Base-by-base conservation (phyloP, 352 stramenopile genomes). In the Phytophthora constricta region DNA sequence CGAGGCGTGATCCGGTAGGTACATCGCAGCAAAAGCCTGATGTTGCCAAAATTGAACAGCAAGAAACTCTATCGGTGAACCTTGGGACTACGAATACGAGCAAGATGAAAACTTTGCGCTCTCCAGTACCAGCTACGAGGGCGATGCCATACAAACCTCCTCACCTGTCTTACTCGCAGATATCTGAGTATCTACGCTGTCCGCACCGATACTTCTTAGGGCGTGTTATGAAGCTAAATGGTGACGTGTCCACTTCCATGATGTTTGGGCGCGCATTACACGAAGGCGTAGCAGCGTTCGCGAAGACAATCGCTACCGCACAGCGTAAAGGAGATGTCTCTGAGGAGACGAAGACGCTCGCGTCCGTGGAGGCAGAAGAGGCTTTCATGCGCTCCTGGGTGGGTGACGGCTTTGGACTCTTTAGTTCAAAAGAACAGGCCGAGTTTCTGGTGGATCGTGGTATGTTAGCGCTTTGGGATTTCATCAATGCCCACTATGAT, bases 81-180 rank as follows among this genome's bases (percentile, higher is more conserved):
- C 3, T 14, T 39, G 43, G 48, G 43, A n/a, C 27, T 19, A 50
- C 34, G 10, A n/a, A n/a, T n/a, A n/a, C n/a, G n/a, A n/a, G n/a
- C n/a, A n/a, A n/a, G n/a, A n/a, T n/a, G n/a, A n/a, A n/a, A n/a
- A n/a, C n/a, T n/a, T n/a, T n/a, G n/a, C n/a, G n/a, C n/a, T n/a
- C n/a, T n/a, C n/a, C n/a, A n/a, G n/a, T n/a, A n/a, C n/a, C n/a
- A n/a, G n/a, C n/a, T n/a, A n/a, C n/a, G n/a, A n/a, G n/a, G n/a
- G n/a, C n/a, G n/a, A 31, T 56, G 16, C 31, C 72, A 33, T 91
- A 83, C 52, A 52, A 89, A 17, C 82, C 85, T 10, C 28, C 68
- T 1, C 86, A 96, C 50, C 63, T 96, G 50, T 96, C 87, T 31
- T 96, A 91, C 50, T 87, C 87, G 11, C 87, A 96, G 47, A 89